Base-by-base conservation (phyloP, 1,284 basidiomycete genomes). In the Rhodotorula sp. region DNA sequence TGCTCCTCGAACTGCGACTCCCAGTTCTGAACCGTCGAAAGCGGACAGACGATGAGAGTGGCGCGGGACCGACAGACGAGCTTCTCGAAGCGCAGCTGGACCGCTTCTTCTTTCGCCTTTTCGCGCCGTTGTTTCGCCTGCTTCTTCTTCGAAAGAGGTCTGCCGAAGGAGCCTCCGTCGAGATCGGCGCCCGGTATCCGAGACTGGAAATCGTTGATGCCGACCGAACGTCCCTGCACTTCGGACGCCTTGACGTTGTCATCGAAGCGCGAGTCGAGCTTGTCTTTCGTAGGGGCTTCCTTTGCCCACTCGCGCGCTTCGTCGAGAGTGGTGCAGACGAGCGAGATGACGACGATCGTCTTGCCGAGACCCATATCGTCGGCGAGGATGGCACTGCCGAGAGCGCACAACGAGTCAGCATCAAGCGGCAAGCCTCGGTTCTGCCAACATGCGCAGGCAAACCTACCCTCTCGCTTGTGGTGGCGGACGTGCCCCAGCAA, bases 1-100 rank as follows among this genome's bases (percentile, higher is more conserved):
- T 99, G 97, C 80, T 98, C 95, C 71, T 89, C 87, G 80, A 99
- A 91, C 81, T 99, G 97, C 75, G 97, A 93, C 82, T 99, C 96
- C 97, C 97, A 99, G 80, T 98, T 99, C 60, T 92, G 89, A 1
- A 99, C 92, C 3, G 97, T 97, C 31, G 93, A 96, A 66, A 99
- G 85, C 14, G 97, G 97, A 78, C 97, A 98, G 39, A 99, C 87
- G 76, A 99, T 92, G n/a, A 99, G 83, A 1, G 97, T 98, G 14
- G 91, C 97, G 59, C 93, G 88, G 78, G 91, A 92, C 76, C 89
- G 89, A 46, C 85, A 83, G 80, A 90, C 90, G 78, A 97, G 88
- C 34, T 64, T 61, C 15, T 68, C 90, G 87, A 77, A 88, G 87
- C 51, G 86, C 85, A 71, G 92, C 85, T 64, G 71, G 47, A 72